A percentile compares a stretch with the other conserved stretches of the same genome.
Conservation (phyloP, 108 stramenopile genomes). For the Conticribra guillardii region DNA sequence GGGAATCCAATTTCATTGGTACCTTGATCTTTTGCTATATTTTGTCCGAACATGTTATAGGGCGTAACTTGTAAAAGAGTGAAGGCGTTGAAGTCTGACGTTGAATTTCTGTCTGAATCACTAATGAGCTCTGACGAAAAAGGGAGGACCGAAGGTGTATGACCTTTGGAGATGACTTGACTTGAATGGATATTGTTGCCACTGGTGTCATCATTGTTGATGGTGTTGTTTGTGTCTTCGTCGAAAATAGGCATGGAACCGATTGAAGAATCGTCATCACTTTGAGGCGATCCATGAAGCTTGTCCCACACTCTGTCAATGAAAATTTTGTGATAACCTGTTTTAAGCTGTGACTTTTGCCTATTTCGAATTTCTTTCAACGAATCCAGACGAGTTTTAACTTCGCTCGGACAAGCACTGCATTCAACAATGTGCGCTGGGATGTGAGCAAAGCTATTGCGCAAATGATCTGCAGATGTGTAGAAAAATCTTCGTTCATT, state of each 20-base stretch:
- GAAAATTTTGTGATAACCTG: constrained; percentile 57
- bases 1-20: constrained; percentile 50
- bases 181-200: not conserved
- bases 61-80: constrained; percentile 42
- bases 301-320: constrained; percentile 53
- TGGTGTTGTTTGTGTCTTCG: too few relatives aligned
- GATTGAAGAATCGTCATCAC: not conserved
- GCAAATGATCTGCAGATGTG: constrained; percentile 53
- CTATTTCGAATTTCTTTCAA: constrained; percentile 43
- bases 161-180: too few relatives aligned
- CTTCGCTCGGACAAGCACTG: constrained; percentile 34
- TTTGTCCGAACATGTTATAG: constrained; percentile 18
- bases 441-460: constrained; percentile 59
- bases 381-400: constrained; percentile 44
- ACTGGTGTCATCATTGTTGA: not conserved
- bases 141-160: too few relatives aligned
- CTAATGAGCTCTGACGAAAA: constrained; percentile 12
- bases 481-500: constrained; percentile 56
- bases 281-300: constrained; percentile 28
- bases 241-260: too few relatives aligned
- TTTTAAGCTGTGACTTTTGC: constrained; percentile 54
- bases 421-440: constrained; percentile 49
- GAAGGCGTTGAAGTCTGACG: constrained; percentile 37
- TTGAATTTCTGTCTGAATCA: constrained; percentile 18
- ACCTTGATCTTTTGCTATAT: constrained; percentile 26